Percentiles rank a stretch among this genome's conserved stretches.
These are phyloP conservation scores for Priceomyces haplophilus DNA, from an alignment of 805 yeast species.

Conservation along the genomic window DNA sequence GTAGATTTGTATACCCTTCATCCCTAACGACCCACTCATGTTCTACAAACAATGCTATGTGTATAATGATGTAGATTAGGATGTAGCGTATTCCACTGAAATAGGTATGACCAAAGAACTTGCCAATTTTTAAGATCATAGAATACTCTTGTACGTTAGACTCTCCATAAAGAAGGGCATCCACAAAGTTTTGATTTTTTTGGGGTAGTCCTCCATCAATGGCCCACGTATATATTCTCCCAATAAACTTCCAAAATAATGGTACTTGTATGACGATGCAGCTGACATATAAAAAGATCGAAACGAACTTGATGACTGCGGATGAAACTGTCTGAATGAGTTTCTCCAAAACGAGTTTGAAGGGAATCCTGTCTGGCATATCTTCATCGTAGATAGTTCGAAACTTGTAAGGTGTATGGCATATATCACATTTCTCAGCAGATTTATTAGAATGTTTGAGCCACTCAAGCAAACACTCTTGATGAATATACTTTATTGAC, in stretches of 20 bases:
- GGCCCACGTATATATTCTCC: slow-evolving; percentile 53
- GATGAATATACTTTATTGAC: slow-evolving; percentile 88
- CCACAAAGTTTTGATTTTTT: slow-evolving; percentile 21
- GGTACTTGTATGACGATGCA: slow-evolving; percentile 55
- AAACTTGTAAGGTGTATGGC: slow-evolving; percentile 72
- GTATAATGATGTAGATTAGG: slow-evolving; percentile 37
- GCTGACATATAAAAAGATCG: slow-evolving; percentile 33
- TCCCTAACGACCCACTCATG: slow-evolving; percentile 74
- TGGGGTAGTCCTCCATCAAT: slow-evolving; percentile 52
- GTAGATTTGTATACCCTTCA: slow-evolving; percentile 60
- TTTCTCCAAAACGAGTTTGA: slow-evolving; percentile 43
- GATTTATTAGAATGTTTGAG: slow-evolving; percentile 61
- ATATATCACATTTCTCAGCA: slow-evolving; percentile 75
- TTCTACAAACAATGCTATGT: slow-evolving; percentile 49
- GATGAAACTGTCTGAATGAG: slow-evolving; percentile 18
- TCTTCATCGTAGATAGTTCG: slow-evolving; percentile 59
- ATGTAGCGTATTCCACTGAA: slow-evolving; percentile 40
- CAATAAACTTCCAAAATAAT: slow-evolving; percentile 52
- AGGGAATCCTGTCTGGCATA: slow-evolving; percentile 66
- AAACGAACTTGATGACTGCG: slow-evolving; percentile 16
- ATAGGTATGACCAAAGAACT: slow-evolving; percentile 31
- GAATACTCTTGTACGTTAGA: slow-evolving; percentile 14
- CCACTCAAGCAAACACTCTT: slow-evolving; percentile 90
- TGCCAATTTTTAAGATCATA: slow-evolving; percentile 15
- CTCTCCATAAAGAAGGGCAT: slow-evolving; percentile 42